Conservation (phyloP, 352 stramenopile species). For the Globisporangium canariense region DNA sequence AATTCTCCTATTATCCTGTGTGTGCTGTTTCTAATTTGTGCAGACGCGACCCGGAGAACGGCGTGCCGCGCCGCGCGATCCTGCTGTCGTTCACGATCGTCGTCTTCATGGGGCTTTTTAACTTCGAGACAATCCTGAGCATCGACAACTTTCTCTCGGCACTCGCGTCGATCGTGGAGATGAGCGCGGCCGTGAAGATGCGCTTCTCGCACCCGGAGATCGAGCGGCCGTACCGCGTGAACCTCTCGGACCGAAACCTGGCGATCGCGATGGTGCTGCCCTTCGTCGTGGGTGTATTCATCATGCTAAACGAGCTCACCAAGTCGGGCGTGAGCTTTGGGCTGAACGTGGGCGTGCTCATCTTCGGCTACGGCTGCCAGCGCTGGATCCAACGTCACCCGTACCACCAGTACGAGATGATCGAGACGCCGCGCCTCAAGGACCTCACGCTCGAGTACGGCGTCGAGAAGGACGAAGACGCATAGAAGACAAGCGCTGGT, state of each 20-base stretch:
- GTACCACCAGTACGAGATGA: slow-evolving; percentile 61
- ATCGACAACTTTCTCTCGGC: slow-evolving; percentile 81
- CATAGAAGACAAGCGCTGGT: not conserved
- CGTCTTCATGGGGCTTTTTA: slow-evolving; percentile 71
- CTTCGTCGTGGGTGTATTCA: slow-evolving; percentile 64
- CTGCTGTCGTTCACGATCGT: slow-evolving; percentile 76
- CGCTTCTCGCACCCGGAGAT: slow-evolving; percentile 74
- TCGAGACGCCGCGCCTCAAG: slow-evolving; percentile 31
- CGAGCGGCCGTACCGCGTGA: slow-evolving; percentile 69
- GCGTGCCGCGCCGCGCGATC: slow-evolving; percentile 64
- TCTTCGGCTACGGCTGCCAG: slow-evolving; percentile 49
- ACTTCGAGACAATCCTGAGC: slow-evolving; percentile 79
- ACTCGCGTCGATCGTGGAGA: slow-evolving; percentile 71
- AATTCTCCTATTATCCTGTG: not conserved
- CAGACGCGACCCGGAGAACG: slow-evolving; percentile 55
- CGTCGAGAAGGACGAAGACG: not conserved
- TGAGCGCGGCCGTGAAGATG: slow-evolving; percentile 73
- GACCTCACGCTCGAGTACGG: slow-evolving; percentile 48
- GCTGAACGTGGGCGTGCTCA: slow-evolving; percentile 50
- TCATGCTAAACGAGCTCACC: slow-evolving; percentile 79
- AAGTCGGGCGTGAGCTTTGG: slow-evolving; percentile 69
- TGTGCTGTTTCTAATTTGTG: not conserved
- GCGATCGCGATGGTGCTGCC: slow-evolving; percentile 46
- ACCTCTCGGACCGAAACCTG: slow-evolving; percentile 58
- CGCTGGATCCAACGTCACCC: slow-evolving; percentile 62